A percentile compares a stretch with the other conserved stretches of the same genome.
These are phyloP conservation scores for Cudoniella acicularis DNA, from an alignment of 495 filamentous ascomycete genomes.

Conservation along the genomic window DNA sequence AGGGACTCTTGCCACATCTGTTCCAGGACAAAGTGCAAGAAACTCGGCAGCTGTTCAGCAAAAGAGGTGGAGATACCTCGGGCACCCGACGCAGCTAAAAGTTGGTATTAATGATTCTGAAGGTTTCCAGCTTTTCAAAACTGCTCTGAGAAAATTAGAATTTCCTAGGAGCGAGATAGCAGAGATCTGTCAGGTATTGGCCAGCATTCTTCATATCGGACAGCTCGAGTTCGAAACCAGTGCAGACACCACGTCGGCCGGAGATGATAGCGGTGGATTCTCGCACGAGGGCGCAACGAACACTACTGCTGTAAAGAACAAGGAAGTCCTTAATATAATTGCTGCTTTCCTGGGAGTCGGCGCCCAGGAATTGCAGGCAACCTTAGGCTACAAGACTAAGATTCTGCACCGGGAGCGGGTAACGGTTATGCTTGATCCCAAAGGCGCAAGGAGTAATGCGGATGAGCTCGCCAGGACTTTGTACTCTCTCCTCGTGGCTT, in stretches of 20 bases:
- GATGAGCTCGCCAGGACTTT: constrained; percentile 91
- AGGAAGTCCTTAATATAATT: constrained; percentile 78
- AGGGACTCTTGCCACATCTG: constrained; percentile 30
- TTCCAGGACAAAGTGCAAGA: constrained; percentile 28
- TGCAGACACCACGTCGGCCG: constrained; percentile 70
- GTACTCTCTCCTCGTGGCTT: constrained; percentile 93
- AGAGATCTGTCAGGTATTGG: constrained; percentile 91
- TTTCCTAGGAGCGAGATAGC: constrained; percentile 92
- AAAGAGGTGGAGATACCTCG: constrained; percentile 91
- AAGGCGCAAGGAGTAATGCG: constrained; percentile 83
- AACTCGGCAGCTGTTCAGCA: constrained; percentile 46
- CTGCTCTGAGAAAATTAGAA: constrained; percentile 85
- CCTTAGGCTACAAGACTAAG: constrained; percentile 91
- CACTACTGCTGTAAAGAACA: constrained; percentile 85
- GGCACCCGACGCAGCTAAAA: constrained; percentile 93
- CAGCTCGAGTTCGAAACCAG: constrained; percentile 86
- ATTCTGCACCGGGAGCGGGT: constrained; percentile 92
- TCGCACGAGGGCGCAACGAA: constrained; percentile 90
- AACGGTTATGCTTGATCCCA: constrained; percentile 93
- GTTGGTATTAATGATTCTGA: constrained; percentile 94
- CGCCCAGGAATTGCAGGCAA: constrained; percentile 75
- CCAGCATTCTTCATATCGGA: constrained; percentile 88
- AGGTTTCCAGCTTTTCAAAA: constrained; percentile 97
- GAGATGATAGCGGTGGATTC: constrained; percentile 92
- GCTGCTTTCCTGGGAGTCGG: constrained; percentile 89